Percentiles rank a stretch among this genome's conserved stretches.
Conservation (phyloP, 2,329 filamentous ascomycete species). For the Chrysoporthe puriensis region DNA sequence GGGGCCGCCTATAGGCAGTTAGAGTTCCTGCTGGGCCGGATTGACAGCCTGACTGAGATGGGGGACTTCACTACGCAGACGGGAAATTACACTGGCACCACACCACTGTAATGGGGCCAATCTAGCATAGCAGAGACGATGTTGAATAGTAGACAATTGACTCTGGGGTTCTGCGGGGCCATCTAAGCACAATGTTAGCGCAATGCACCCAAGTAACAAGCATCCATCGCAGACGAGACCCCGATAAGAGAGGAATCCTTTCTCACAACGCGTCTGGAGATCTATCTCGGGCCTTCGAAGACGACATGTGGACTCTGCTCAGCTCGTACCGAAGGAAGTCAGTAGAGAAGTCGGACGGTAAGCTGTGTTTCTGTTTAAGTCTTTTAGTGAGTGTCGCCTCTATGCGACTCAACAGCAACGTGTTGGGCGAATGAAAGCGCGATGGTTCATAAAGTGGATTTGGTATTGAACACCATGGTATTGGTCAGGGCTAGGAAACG, state of each 20-base stretch:
- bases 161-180: background rate
- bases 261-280: background rate
- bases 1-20: constrained; percentile 23
- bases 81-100: background rate
- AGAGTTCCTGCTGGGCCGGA: constrained; percentile 26
- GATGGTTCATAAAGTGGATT: background rate
- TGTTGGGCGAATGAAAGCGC: background rate
- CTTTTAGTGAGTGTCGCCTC: background rate
- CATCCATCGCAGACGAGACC: background rate
- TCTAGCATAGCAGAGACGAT: background rate
- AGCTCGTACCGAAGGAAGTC: background rate
- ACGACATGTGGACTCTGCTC: background rate
- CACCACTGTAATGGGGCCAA: background rate
- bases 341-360: background rate
- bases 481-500: background rate
- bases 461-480: background rate
- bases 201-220: background rate
- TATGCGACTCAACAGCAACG: background rate
- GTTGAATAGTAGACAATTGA: background rate
- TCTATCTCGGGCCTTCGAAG: too few species aligned
- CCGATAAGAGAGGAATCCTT: background rate
- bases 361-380: background rate
- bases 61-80: constrained; percentile 25
- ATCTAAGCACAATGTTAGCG: background rate
- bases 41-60: constrained; percentile 17